Conservation (phyloP, 2,329 filamentous ascomycete genomes). For the Neofusicoccum umdonicola region DNA sequence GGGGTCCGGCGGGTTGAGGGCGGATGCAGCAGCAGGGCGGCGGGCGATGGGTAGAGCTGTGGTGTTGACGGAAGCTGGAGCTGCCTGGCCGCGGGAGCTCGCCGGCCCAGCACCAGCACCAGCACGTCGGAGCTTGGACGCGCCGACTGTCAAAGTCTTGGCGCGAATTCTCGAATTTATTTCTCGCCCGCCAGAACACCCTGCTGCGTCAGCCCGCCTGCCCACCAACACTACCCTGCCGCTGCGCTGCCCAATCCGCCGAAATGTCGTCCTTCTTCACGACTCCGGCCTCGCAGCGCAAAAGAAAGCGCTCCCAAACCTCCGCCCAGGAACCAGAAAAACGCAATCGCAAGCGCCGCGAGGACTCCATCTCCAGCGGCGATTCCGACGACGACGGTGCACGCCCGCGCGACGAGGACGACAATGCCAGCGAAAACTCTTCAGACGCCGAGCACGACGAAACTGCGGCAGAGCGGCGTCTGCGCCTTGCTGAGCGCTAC, state of each 20-base stretch:
- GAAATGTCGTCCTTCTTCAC: slow-evolving; percentile 77
- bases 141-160: slow-evolving; percentile 13
- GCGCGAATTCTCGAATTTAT: slow-evolving; percentile 19
- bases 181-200: not conserved
- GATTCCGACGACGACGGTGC: slow-evolving; percentile 65
- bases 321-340: slow-evolving; percentile 60
- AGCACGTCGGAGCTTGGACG: slow-evolving; percentile 15
- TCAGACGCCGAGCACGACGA: slow-evolving; percentile 68
- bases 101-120: not conserved
- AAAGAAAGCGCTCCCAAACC: slow-evolving; percentile 70
- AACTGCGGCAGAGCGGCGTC: slow-evolving; percentile 82
- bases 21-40: not conserved
- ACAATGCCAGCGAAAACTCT: slow-evolving; percentile 57
- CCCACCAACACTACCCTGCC: not conserved
- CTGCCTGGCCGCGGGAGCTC: slow-evolving; percentile 16
- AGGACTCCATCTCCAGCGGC: slow-evolving; percentile 85
- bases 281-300: slow-evolving; percentile 78
- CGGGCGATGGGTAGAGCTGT: slow-evolving; percentile 7
- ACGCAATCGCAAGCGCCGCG: slow-evolving; percentile 56
- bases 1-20: not conserved
- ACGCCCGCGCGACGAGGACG: slow-evolving; percentile 47
- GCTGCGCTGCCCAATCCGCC: not conserved
- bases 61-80: slow-evolving; percentile 15
- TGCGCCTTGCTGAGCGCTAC: slow-evolving; percentile 88
- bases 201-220: not conserved